These are phyloP conservation scores for Leishmania major DNA, from an alignment of 208 protist species.

Conservation along the genomic window DNA sequence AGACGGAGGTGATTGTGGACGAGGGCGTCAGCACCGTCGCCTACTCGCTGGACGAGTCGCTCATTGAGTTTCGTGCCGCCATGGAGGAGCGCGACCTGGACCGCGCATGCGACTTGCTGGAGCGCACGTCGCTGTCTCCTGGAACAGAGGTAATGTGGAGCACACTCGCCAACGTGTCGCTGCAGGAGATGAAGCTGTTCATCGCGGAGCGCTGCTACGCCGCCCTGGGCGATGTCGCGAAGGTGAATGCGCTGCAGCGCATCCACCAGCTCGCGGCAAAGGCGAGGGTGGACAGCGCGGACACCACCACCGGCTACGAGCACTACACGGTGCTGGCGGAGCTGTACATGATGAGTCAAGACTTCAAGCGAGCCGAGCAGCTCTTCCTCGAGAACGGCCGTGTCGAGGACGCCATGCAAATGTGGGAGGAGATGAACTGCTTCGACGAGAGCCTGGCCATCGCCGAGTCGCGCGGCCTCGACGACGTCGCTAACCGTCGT, in stretches of 20 bases:
- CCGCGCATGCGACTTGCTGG: slow-evolving; percentile 92
- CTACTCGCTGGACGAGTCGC: slow-evolving; percentile 95
- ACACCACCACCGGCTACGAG: slow-evolving; percentile 81
- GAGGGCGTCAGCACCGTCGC: slow-evolving; percentile 94
- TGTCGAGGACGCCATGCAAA: slow-evolving; percentile 93
- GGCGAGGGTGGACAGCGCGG: slow-evolving; percentile 57
- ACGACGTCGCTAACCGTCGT: slow-evolving; percentile 86
- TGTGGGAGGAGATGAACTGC: slow-evolving; percentile 96
- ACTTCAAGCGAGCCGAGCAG: slow-evolving; percentile 94
- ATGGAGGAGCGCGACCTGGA: slow-evolving; percentile 95
- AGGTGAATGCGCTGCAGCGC: slow-evolving; percentile 90
- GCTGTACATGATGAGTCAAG: slow-evolving; percentile 89
- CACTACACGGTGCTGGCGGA: slow-evolving; percentile 91
- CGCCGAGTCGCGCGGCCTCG: slow-evolving; percentile 81
- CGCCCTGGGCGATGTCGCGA: slow-evolving; percentile 94
- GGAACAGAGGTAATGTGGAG: slow-evolving; percentile 97
- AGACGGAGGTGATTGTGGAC: slow-evolving; percentile 97
- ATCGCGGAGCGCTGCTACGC: slow-evolving; percentile 96
- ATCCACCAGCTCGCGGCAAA: slow-evolving; percentile 86
- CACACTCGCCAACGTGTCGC: slow-evolving; percentile 82
- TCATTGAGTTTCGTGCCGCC: slow-evolving; percentile 97
- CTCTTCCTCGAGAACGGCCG: slow-evolving; percentile 95
- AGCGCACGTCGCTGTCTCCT: slow-evolving; percentile 76
- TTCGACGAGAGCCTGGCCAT: slow-evolving; percentile 93
- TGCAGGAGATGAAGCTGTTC: slow-evolving; percentile 87